Base-by-base conservation (phyloP, 2,329 filamentous ascomycete genomes). In the Trichophyton mentagrophytes region DNA sequence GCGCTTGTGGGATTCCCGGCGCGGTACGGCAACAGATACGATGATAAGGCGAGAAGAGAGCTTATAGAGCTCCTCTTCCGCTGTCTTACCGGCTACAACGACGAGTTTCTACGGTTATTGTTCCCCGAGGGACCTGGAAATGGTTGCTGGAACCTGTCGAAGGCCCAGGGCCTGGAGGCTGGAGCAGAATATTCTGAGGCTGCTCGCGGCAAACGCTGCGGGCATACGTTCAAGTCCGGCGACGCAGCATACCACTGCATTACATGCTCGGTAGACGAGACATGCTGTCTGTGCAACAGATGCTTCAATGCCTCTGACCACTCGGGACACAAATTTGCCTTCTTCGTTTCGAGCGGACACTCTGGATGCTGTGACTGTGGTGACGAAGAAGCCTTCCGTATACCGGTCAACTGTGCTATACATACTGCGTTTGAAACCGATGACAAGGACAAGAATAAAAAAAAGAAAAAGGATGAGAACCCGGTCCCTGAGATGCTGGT, bases 361-460 rank as follows among this genome's bases (percentile, higher is more conserved):
- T 93, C 88, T 69, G 92, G 92, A 51, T 97, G 95, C 76, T 99
- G 93, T 74, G 93, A 99, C 74, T 99, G 93, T 71, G 93, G 93
- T 62, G 93, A 99, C 70, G 84, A 87, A 20, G 95, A 99, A 74
- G 95, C 93, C 9, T 99, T 95, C 92, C 85, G 85, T 70, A 79
- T 85, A 56, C 90, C 91, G 49, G 81, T 97, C 65, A 86, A 89
- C 71, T 99, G 93, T 77, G 92, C 90, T 40, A 97, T 99, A 69
- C 93, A 99, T 71, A 92, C 90, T 47, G 80, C 85, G 64, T 80
- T 74, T 71, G 76, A 73, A n/a, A n/a, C 13, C 2, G 70, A 73
- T 61, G 70, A 77, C 53, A 72, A 72, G 17, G 72, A 74, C 55
- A 64, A 66, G 22, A 64, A 66, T 22, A 85, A 85, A 60, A 70